Conservation (phyloP, 179 eudicot species). For the Beta lomatogona region DNA sequence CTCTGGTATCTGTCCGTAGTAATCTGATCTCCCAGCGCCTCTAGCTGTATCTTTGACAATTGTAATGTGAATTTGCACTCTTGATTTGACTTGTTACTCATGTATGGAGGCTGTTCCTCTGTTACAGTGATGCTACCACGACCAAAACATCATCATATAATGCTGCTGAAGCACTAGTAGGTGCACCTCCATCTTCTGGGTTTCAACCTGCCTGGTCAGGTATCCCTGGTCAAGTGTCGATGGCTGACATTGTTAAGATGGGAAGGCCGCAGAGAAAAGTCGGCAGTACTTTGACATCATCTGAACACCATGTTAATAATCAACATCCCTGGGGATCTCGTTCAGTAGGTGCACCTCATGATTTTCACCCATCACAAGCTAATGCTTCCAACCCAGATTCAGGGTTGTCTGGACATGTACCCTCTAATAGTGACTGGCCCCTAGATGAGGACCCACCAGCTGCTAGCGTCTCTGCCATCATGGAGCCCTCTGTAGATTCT, state of each 20-base stretch:
- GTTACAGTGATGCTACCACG: conserved; percentile 55
- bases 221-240: conserved; percentile 74
- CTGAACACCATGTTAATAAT: conserved; percentile 39
- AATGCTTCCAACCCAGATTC: conserved; percentile 39
- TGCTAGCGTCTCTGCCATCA: conserved; percentile 35
- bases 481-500: conserved; percentile 51
- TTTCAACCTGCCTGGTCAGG: conserved; percentile 77
- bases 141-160: conserved; percentile 43
- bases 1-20: background rate
- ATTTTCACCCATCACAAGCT: conserved; percentile 44
- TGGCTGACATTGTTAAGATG: conserved; percentile 99
- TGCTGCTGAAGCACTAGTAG: conserved; percentile 43
- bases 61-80: background rate
- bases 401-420: conserved; percentile 34
- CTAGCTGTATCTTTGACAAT: background rate
- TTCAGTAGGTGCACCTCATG: conserved; percentile 36
- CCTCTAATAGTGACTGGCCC: conserved; percentile 75
- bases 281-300: conserved; percentile 37
- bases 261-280: conserved; percentile 73
- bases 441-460: conserved; percentile 62
- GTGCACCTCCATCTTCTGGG: conserved; percentile 60
- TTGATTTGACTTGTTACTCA: background rate
- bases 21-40: background rate
- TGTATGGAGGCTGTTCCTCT: conserved; percentile 19
- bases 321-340: conserved; percentile 44